These are phyloP conservation scores for Colletotrichum filicis DNA, from an alignment of 2,329 filamentous ascomycete species.

Conservation along the genomic window DNA sequence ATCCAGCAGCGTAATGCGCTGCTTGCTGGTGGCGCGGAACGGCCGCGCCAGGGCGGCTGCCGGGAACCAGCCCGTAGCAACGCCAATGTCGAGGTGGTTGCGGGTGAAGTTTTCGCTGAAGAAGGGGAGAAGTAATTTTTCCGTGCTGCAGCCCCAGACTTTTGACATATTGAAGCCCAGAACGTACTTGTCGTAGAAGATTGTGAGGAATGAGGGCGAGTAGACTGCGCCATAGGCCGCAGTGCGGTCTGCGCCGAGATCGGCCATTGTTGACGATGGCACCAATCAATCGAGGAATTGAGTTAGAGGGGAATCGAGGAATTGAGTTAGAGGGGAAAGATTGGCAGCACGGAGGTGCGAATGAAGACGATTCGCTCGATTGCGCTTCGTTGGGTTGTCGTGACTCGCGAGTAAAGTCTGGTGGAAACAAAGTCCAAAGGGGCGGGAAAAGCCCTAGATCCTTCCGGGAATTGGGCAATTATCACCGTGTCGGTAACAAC, in stretches of 20 bases:
- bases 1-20: slow-evolving; percentile 49
- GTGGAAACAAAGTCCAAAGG: not conserved
- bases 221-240: slow-evolving; percentile 22
- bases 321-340: not conserved
- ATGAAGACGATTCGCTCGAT: not conserved
- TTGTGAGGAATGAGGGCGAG: slow-evolving; percentile 28
- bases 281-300: not conserved
- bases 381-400: not conserved
- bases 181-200: slow-evolving; percentile 46
- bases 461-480: not conserved
- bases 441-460: not conserved
- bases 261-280: slow-evolving; percentile 8
- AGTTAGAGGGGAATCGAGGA: not conserved
- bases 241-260: slow-evolving; percentile 3
- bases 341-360: not conserved
- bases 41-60: slow-evolving; percentile 40
- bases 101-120: slow-evolving; percentile 47
- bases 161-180: slow-evolving; percentile 48
- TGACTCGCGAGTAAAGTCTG: not conserved
- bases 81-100: slow-evolving; percentile 52
- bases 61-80: slow-evolving; percentile 53
- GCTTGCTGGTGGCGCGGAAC: slow-evolving; percentile 34
- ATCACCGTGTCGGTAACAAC: not conserved
- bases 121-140: slow-evolving; percentile 44
- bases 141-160: slow-evolving; percentile 49